phyloP scores from a whole-genome alignment of 1,284 basidiomycete genomes.

The Phenoliferia sp. region DNA sequence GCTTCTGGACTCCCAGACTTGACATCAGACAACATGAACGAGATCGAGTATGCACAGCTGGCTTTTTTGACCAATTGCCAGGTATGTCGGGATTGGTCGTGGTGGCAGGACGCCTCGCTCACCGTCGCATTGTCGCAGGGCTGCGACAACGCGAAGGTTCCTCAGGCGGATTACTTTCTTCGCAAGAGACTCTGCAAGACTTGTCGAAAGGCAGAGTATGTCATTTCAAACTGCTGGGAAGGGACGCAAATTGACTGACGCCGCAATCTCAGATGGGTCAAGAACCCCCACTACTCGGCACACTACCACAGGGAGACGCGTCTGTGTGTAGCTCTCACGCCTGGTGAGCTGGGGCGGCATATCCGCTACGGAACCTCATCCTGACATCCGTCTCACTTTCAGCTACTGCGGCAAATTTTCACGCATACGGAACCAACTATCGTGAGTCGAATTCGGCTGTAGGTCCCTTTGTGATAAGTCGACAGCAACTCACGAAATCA shows the following conservation, averaged over 20 bases:
- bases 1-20: conserved; percentile 10
- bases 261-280: not conserved
- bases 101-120: not conserved
- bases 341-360: not conserved
- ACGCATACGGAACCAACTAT: not conserved
- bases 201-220: not conserved
- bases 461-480: too few species aligned
- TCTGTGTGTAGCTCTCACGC: not conserved
- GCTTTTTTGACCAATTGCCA: conserved; percentile 10
- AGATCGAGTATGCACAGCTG: conserved; percentile 9
- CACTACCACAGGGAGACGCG: not conserved
- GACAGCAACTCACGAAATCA: not conserved
- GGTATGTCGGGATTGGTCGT: not conserved
- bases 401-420: too few species aligned
- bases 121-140: not conserved
- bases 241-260: not conserved
- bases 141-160: not conserved
- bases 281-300: not conserved
- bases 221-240: too few species aligned
- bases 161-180: not conserved
- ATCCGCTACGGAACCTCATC: too few species aligned
- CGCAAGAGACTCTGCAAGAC: not conserved
- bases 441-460: not conserved
- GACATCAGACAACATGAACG: not conserved
- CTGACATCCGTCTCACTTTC: not conserved